Evolutionary conservation across 768 basidiomycete genomes (phyloP), one percentile per base, ranked within the genome.

Genomic region (Pleurotus eryngii): DNA sequence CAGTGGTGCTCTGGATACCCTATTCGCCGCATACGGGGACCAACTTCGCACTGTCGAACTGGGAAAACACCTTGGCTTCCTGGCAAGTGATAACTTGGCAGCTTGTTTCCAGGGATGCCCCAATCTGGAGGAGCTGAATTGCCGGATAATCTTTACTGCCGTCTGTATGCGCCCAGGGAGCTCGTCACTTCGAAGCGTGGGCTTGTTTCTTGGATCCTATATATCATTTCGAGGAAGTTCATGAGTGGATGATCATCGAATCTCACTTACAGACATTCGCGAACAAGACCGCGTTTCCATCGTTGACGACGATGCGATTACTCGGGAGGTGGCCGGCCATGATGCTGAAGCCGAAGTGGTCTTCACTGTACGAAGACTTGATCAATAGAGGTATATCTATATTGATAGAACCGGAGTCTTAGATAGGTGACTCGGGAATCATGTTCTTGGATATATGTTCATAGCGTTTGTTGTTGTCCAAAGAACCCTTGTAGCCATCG

Each of bases 401-500:
- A 49, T 79, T 30, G 49, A 69, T 45, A 59, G 43, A 48, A 60
- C 63, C 22, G 59, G 60, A 35, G n/a, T 49, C 38, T 15, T n/a
- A 49, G 35, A 53, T 18, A 35, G 30, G 30, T 9, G 30, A 35
- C 30, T 35, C 9, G 30, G 30, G 11, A 9, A 35, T 35, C 9
- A 11, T 35, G 9, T 35, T 3, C 9, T 35, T 35, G 30, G 30
- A 3, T 35, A 11, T 35, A 35, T 9, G 0, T 35, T 11, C 30
- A 30, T 30, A 11, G 30, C 9, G 59, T 54, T 3, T 63, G 59
- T 5, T 63, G 59, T n/a, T 66, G 59, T 17, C 63, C 57, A 60
- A 89, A 88, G 60, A 92, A 82, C 2, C 66, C 67, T 56, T 69
- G 76, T 35, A 95, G 69, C 88, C 89, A 89, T 17, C 58, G 65